Conservation (phyloP, 805 yeast species). For the Zygosaccharomyces bailii region DNA sequence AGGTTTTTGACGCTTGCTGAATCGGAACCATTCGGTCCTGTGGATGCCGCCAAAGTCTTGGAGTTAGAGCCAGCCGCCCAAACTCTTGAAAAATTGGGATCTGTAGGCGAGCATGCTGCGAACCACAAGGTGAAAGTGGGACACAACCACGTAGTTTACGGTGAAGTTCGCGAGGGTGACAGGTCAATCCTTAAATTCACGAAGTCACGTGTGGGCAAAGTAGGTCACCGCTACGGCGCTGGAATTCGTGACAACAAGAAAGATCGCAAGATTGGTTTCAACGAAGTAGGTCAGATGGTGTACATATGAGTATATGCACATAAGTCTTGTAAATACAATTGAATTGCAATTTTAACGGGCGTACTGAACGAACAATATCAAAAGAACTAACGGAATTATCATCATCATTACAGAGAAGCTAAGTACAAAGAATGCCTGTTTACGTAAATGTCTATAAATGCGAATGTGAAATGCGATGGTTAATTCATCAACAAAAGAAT, state of each 20-base stretch:
- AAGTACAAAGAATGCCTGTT: background rate
- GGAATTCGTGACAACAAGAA: slow-evolving; percentile 83
- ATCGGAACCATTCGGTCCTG: slow-evolving; percentile 91
- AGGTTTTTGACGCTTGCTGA: slow-evolving; percentile 88
- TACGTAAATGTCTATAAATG: background rate
- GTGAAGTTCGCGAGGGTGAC: slow-evolving; percentile 65
- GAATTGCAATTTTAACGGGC: no score
- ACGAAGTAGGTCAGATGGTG: slow-evolving; percentile 58
- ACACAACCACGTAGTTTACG: slow-evolving; percentile 45
- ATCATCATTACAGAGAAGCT: slow-evolving; percentile 1
- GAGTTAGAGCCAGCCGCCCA: slow-evolving; percentile 84
- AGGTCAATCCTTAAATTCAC: slow-evolving; percentile 70
- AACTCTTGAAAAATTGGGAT: slow-evolving; percentile 65
- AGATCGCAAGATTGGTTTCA: slow-evolving; percentile 71
- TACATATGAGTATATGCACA: slow-evolving; percentile 21
- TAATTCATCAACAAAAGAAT: slow-evolving; percentile 39
- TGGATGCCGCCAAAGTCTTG: slow-evolving; percentile 85
- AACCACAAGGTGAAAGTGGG: slow-evolving; percentile 30
- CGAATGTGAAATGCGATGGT: background rate
- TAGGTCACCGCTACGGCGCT: slow-evolving; percentile 91
- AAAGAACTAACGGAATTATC: no score
- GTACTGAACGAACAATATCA: no score
- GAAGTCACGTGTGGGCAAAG: slow-evolving; percentile 73
- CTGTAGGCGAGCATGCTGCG: slow-evolving; percentile 51
- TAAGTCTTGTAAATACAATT: slow-evolving; percentile 2